These are phyloP conservation scores for Cercospora sesami DNA, from an alignment of 2,329 filamentous ascomycete genomes.

Conservation along the genomic window DNA sequence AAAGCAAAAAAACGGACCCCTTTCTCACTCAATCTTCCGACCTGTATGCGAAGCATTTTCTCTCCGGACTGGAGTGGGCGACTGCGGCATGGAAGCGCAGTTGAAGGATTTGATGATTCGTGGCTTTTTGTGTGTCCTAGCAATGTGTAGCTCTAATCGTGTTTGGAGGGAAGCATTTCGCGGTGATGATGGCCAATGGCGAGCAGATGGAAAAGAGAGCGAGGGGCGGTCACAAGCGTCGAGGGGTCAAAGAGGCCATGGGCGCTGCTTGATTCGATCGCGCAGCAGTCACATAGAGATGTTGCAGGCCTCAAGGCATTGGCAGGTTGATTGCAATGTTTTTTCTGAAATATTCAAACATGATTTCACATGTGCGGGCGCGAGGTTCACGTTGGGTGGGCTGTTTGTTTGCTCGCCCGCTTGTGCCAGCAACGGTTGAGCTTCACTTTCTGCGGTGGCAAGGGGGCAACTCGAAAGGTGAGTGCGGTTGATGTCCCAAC, in stretches of 20 bases:
- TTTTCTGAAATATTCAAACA: neutral
- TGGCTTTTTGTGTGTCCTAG: neutral
- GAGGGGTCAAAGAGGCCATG: neutral
- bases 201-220: neutral
- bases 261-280: conserved; percentile 2
- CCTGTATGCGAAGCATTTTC: neutral
- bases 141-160: conserved; percentile 7
- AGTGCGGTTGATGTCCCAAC: neutral
- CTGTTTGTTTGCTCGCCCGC: neutral
- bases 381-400: neutral
- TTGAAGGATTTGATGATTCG: neutral
- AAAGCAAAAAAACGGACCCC: neutral
- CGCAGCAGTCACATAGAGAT: conserved; percentile 11
- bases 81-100: neutral
- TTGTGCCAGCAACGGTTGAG: neutral
- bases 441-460: neutral
- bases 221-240: neutral
- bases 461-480: neutral
- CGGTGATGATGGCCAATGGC: conserved; percentile 1
- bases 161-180: neutral
- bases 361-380: neutral
- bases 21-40: neutral
- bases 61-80: neutral
- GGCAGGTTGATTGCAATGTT: conserved; percentile 2
- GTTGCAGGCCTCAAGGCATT: conserved; percentile 5